Conservation (phyloP, 768 basidiomycete genomes). For the Suillus plorans region DNA sequence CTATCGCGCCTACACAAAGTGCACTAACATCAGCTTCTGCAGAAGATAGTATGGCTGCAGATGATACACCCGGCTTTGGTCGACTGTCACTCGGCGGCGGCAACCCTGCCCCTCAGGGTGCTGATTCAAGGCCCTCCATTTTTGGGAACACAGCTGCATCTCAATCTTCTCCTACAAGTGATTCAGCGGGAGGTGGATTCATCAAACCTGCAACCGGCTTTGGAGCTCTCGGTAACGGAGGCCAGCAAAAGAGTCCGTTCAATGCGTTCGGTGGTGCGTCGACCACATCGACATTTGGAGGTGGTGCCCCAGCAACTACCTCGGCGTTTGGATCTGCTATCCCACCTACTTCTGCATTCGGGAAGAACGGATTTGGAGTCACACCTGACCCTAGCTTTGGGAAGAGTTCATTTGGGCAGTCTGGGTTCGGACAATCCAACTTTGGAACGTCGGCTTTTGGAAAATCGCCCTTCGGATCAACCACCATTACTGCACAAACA, state of each 20-base stretch:
- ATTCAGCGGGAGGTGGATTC: constrained; percentile 17
- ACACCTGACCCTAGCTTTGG: constrained; percentile 25
- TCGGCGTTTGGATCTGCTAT: constrained; percentile 15
- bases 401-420: constrained; percentile 28
- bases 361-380: constrained; percentile 24
- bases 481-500: constrained; percentile 12
- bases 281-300: constrained; percentile 8
- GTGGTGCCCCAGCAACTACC: constrained; percentile 14
- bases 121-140: constrained; percentile 30
- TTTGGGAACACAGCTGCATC: constrained; percentile 27
- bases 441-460: constrained; percentile 44
- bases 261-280: constrained; percentile 15
- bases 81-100: constrained; percentile 31
- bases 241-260: constrained; percentile 26
- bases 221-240: constrained; percentile 27
- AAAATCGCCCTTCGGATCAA: constrained; percentile 31
- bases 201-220: constrained; percentile 38
- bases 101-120: constrained; percentile 19
- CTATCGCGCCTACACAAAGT: neutral
- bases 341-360: constrained; percentile 17
- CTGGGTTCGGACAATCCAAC: constrained; percentile 34
- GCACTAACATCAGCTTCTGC: constrained; percentile 12
- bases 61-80: constrained; percentile 30
- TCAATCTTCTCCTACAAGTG: constrained; percentile 7
- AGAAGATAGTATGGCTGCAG: constrained; percentile 34